Evolutionary conservation across 305 asterid genomes (phyloP).

Genomic region (Salvia sclarea): DNA sequence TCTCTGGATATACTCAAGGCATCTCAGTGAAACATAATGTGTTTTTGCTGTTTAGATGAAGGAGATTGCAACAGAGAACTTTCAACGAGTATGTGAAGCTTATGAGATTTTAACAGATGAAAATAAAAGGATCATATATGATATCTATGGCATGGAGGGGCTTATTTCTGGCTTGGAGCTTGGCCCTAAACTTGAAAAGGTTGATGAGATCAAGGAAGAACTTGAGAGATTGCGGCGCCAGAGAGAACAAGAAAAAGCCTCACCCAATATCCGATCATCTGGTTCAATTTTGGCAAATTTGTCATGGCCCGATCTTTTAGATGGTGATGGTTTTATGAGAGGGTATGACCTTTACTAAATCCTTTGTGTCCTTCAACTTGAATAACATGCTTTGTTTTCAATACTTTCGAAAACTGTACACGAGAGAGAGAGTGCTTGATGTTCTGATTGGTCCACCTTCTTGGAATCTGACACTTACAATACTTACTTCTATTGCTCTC

Average conservation of each 20-base stretch:
- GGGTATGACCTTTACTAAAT: constrained; percentile 53
- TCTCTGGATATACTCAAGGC: not conserved
- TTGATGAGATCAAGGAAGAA: constrained; percentile 89
- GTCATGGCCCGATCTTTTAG: constrained; percentile 69
- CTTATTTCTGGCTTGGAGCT: constrained; percentile 90
- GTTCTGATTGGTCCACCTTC: constrained; percentile 19
- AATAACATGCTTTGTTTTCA: not conserved
- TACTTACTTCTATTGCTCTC: not conserved
- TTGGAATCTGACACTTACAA: not conserved
- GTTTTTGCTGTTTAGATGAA: constrained; percentile 65
- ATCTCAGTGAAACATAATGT: not conserved
- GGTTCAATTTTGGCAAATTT: constrained; percentile 80
- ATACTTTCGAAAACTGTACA: not conserved
- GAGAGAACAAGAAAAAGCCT: constrained; percentile 68
- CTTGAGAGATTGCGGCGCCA: constrained; percentile 76
- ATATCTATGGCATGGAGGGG: constrained; percentile 98
- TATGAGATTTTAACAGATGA: constrained; percentile 89
- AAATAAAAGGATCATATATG: constrained; percentile 77
- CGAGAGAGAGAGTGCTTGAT: constrained; percentile 20
- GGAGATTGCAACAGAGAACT: constrained; percentile 94
- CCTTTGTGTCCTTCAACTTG: constrained; percentile 23
- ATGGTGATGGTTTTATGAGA: constrained; percentile 91
- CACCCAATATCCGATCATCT: constrained; percentile 65
- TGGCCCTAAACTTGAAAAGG: constrained; percentile 77
- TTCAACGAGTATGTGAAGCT: constrained; percentile 95